Base-by-base conservation (phyloP, 73 alveolate genomes). In the Urostyla sp. region DNA sequence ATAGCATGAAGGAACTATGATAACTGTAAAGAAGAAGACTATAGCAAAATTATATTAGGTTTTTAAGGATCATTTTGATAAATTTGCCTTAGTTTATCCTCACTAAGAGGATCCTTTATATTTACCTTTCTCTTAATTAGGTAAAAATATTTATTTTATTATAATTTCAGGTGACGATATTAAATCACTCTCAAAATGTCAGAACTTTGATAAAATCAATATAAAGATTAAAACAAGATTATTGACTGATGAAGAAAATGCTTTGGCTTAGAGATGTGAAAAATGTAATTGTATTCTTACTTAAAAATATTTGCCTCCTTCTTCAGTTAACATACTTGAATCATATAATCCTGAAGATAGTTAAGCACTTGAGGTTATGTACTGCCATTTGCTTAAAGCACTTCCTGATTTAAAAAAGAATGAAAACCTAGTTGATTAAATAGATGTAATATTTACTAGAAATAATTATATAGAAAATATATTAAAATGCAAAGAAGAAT, bases 291-390 rank as follows among this genome's bases (percentile, higher is more conserved):
- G 61, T 13, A 61, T 78, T 18, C 36, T 78, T 26, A 48, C 32
- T 7, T 10, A 46, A 23, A 50, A n/a, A 11, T 45, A 60, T 60
- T 51, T 58, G 5, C 67, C 89, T 5, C 82, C 89, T 31, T 50
- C 27, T 1, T 58, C 67, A 18, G 73, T 35, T 16, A 26, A 49
- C 4, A 61, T 78, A n/a, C 27, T 78, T 6, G 80, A 78, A 32
- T 40, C 20, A 35, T 78, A 78, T 31, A 78, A 78, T 27, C 89
- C 89, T 36, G 80, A 78, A 45, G 89, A 78, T 34, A 44, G 75
- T 10, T 53, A 78, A 38, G 34, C 80, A 38, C 21, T 78, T 30
- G 72, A 45, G 1, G 56, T 52, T 0, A 27, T 60, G 15, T 60
- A 54, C n/a, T 59, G 75, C 11, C 23, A 46, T 15, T 45, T 78